Evolutionary conservation across 75 land plant genomes (phyloP), one percentile per base, ranked within the genome.

Genomic region (Pinus tabuliformis): DNA sequence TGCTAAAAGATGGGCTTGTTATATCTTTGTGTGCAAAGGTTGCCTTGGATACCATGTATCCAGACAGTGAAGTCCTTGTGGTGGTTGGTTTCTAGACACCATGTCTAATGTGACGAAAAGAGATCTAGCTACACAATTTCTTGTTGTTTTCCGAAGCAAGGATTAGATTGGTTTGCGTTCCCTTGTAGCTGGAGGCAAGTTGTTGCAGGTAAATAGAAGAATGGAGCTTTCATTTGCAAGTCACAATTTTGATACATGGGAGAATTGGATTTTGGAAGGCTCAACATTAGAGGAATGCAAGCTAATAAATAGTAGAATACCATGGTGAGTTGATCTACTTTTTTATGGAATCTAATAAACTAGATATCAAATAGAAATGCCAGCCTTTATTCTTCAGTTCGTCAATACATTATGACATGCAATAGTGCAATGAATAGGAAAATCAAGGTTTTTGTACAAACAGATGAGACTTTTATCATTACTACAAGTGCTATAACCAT

Each of bases 81-180:
- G 98, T 57, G 97, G 95, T 42, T 97, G 99, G 99, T 87, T 89
- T 64, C 80, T 97, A 33, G 98, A 97, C 75, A 78, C 81, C 52
- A 82, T 95, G 83, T 80, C 90, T 16, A 85, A 91, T 84, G 96
- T 95, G 24, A 97, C 99, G 28, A 83, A 78, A 78, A 85, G 92
- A 73, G 98, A 97, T 82, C 99, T 98, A 70, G 98, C 99, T 56
- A 91, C 98, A 21, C 99, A 97, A 75, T 97, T 97, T 62, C 91
- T 95, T 36, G 89, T 97, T 64, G 90, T 86, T 18, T 86, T 89
- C 57, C 88, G 85, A 73, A 91, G 77, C 84, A 88, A 89, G 89
- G 99, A 33, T 33, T 33, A 1, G 33, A 33, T 33, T 33, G 33
- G 2, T 33, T 33, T 33, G 33, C 2, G 33, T 33, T 58, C 59